Percentiles rank a stretch among this genome's conserved stretches.
phyloP scores from a whole-genome alignment of 1,284 basidiomycete genomes.

The Rhodotorula sp. region DNA sequence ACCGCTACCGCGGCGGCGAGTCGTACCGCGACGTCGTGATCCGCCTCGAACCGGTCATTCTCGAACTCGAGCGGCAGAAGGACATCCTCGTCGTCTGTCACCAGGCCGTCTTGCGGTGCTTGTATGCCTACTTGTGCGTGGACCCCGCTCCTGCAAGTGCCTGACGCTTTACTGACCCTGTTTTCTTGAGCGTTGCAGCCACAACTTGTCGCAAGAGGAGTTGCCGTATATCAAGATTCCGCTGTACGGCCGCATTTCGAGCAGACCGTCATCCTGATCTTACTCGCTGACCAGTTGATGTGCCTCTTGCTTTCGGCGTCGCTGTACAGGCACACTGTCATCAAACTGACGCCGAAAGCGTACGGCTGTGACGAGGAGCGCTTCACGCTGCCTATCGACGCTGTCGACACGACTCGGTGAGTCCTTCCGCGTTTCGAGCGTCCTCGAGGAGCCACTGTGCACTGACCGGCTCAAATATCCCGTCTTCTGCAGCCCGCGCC shows the following conservation, averaged over 20 bases:
- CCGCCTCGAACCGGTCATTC: conserved; percentile 89
- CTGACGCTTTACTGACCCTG: background rate
- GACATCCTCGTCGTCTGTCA: conserved; percentile 97
- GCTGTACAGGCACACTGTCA: conserved; percentile 74
- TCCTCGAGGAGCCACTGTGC: too few relatives aligned
- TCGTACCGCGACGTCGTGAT: conserved; percentile 75
- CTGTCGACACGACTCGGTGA: conserved; percentile 69
- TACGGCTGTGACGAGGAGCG: conserved; percentile 98
- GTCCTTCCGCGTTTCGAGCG: background rate
- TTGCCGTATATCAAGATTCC: conserved; percentile 89
- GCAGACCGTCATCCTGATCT: background rate
- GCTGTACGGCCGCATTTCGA: conserved; percentile 41
- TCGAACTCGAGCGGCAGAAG: conserved; percentile 96
- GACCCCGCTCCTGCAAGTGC: conserved; percentile 14
- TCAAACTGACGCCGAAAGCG: conserved; percentile 95
- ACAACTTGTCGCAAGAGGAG: conserved; percentile 86
- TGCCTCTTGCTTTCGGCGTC: too few relatives aligned
- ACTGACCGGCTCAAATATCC: too few relatives aligned
- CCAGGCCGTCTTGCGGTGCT: conserved; percentile 88
- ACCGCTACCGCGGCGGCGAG: conserved; percentile 87
- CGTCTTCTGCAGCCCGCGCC: conserved; percentile 8
- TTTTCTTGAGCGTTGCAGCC: conserved; percentile 57
- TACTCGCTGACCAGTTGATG: too few relatives aligned
- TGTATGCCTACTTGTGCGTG: conserved; percentile 59
- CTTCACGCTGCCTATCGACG: conserved; percentile 81